Evolutionary conservation across 768 basidiomycete genomes (phyloP).

Genomic region (Epithele typhae): DNA sequence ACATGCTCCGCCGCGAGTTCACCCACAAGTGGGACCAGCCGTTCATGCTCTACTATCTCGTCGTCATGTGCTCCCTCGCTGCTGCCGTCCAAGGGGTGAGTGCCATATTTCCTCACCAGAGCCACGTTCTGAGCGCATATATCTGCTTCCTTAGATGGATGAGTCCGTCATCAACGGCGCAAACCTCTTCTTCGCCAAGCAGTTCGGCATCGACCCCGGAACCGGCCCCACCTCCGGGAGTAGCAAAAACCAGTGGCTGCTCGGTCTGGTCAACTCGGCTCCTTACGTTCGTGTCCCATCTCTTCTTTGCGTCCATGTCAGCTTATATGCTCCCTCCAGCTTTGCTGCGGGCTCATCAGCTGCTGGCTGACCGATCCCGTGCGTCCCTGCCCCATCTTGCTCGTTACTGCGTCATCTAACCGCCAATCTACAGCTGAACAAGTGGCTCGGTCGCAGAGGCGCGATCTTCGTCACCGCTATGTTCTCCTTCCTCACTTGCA

Average conservation of each 20-base stretch:
- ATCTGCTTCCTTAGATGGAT: constrained; percentile 32
- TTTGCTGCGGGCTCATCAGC: constrained; percentile 47
- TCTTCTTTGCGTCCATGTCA: constrained; percentile 46
- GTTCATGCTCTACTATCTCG: constrained; percentile 39
- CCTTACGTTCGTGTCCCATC: constrained; percentile 37
- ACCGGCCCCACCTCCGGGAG: background rate
- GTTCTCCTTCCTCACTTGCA: constrained; percentile 38
- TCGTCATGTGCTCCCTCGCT: constrained; percentile 59
- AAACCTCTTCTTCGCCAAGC: constrained; percentile 45
- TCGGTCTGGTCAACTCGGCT: constrained; percentile 70
- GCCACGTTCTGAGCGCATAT: constrained; percentile 20
- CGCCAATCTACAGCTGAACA: background rate
- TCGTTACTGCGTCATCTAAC: background rate
- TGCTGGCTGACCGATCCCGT: constrained; percentile 69
- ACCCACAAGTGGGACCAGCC: constrained; percentile 47
- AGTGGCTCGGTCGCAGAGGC: constrained; percentile 45
- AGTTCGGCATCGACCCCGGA: constrained; percentile 46
- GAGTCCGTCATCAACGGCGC: constrained; percentile 54
- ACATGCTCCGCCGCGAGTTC: constrained; percentile 36
- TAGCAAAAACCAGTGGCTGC: constrained; percentile 55
- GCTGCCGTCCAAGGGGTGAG: constrained; percentile 66
- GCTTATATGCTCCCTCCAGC: constrained; percentile 35
- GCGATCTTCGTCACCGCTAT: constrained; percentile 44
- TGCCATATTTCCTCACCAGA: background rate
- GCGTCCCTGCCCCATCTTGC: constrained; percentile 34